Evolutionary conservation across 371 early-diverging fungal genomes (phyloP), one percentile per base, ranked within the genome.

Genomic region (Circinella umbellata): DNA sequence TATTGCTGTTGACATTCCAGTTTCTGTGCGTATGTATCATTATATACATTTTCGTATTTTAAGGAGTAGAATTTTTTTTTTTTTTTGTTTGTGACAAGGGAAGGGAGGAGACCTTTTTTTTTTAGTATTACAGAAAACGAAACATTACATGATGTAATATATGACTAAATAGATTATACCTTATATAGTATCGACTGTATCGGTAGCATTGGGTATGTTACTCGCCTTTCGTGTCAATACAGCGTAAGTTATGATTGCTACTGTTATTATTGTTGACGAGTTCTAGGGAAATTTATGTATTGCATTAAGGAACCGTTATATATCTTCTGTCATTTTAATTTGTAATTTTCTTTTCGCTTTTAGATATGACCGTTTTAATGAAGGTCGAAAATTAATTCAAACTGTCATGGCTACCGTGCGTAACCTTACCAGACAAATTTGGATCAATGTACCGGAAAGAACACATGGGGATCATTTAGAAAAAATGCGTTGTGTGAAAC

Each of bases 221-320:
- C 79, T 93, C 37, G 93, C 89, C 57, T 94, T 94, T 78, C 86
- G 93, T 61, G 93, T 92, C 64, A 93, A 93, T 78, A 90, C 92
- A 9, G 87, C 92, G 1, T 94, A 27, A 27, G 27, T 27, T 27
- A 27, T 27, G 0, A 27, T 27, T 27, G 27, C 27, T 27, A 27
- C 27, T 27, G 27, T 27, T 27, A 27, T 27, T 27, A 27, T 27
- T 27, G 27, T 27, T 27, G 27, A 27, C 27, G 27, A 27, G 27
- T 27, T 27, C 2, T 27, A 27, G 27, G 2, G 27, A 27, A 27
- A 27, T 27, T 27, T 27, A 2, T n/a, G 2, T 27, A 27, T 27
- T 27, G 27, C 27, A 27, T 27, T 27, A 27, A 27, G 27, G 27
- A 27, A 27, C 27, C 27, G 27, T 2, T 27, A 27, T 27, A 27